Conservation (phyloP, 768 basidiomycete species). For the Leccinum imitatum region DNA sequence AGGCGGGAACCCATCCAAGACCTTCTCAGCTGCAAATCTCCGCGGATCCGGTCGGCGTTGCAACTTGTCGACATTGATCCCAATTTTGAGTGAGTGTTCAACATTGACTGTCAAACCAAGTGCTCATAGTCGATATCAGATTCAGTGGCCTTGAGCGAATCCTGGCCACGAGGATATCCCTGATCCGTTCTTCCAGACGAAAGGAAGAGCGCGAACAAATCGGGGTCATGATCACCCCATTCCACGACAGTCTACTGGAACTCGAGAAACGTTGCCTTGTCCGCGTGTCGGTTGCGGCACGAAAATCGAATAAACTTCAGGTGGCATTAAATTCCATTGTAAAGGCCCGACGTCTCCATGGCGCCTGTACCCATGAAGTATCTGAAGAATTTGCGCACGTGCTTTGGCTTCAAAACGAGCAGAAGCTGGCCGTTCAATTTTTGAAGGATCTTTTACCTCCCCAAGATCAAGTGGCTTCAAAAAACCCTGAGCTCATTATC, state of each 20-base stretch:
- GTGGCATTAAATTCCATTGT: slow-evolving; percentile 85
- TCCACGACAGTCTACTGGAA: slow-evolving; percentile 48
- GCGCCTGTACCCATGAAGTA: slow-evolving; percentile 46
- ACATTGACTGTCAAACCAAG: background rate
- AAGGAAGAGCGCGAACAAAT: slow-evolving; percentile 76
- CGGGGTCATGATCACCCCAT: slow-evolving; percentile 62
- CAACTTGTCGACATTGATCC: slow-evolving; percentile 48
- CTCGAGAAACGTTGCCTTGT: slow-evolving; percentile 73
- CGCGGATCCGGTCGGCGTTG: slow-evolving; percentile 38
- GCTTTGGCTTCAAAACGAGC: slow-evolving; percentile 86
- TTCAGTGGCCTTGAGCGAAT: slow-evolving; percentile 76
- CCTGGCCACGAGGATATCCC: slow-evolving; percentile 76
- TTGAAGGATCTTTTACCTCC: slow-evolving; percentile 43
- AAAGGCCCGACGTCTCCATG: slow-evolving; percentile 65
- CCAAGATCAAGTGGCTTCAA: slow-evolving; percentile 13
- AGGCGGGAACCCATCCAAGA: slow-evolving; percentile 34
- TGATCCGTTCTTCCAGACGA: slow-evolving; percentile 69
- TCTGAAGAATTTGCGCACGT: slow-evolving; percentile 86
- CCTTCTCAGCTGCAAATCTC: slow-evolving; percentile 32
- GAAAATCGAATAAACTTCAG: slow-evolving; percentile 66
- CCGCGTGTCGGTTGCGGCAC: slow-evolving; percentile 68
- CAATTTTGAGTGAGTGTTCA: slow-evolving; percentile 63
- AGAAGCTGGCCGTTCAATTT: slow-evolving; percentile 75
- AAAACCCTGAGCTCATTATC: slow-evolving; percentile 15
- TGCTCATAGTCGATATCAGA: slow-evolving; percentile 39